A percentile compares a stretch with the other conserved stretches of the same genome.
These are phyloP conservation scores for Aspergillus ostianus DNA, from an alignment of 495 filamentous ascomycete genomes.

Conservation along the genomic window DNA sequence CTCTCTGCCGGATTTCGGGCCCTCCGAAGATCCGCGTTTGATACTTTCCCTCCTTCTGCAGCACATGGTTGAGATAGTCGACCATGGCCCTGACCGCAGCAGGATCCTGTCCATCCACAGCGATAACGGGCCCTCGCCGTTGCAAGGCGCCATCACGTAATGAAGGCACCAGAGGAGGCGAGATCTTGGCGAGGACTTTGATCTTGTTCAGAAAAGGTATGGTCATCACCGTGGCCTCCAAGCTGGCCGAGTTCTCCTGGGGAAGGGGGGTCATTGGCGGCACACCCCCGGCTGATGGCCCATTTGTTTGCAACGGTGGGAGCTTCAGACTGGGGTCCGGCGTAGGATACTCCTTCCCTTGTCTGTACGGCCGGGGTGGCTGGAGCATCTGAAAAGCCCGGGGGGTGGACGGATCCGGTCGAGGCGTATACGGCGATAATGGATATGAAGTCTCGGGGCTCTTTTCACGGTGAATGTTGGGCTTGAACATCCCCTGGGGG, in stretches of 20 bases:
- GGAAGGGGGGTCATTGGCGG: slow-evolving; percentile 33
- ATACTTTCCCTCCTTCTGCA: slow-evolving; percentile 59
- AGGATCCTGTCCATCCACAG: slow-evolving; percentile 71
- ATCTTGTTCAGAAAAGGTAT: slow-evolving; percentile 71
- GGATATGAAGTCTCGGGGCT: slow-evolving; percentile 38
- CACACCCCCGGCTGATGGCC: slow-evolving; percentile 16
- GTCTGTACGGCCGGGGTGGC: slow-evolving; percentile 29
- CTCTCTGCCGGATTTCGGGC: slow-evolving; percentile 42
- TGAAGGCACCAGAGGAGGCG: slow-evolving; percentile 56
- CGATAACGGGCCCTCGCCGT: slow-evolving; percentile 73
- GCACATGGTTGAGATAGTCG: slow-evolving; percentile 57
- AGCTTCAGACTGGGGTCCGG: slow-evolving; percentile 51
- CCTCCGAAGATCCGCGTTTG: slow-evolving; percentile 50
- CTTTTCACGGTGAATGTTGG: slow-evolving; percentile 30
- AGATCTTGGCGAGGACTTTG: slow-evolving; percentile 63
- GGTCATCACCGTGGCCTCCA: slow-evolving; percentile 72
- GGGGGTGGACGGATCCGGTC: slow-evolving; percentile 28
- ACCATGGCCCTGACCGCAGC: slow-evolving; percentile 53
- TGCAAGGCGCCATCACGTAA: slow-evolving; percentile 39
- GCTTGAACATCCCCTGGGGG: slow-evolving; percentile 25
- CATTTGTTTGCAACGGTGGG: slow-evolving; percentile 57
- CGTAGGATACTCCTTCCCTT: slow-evolving; percentile 20
- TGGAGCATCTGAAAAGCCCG: slow-evolving; percentile 40
- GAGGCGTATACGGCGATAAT: slow-evolving; percentile 32
- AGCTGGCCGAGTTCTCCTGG: slow-evolving; percentile 34